Evolutionary conservation across 2,329 filamentous ascomycete species (phyloP), one percentile per base, ranked within the genome.

Genomic region (Beauveria sp.): DNA sequence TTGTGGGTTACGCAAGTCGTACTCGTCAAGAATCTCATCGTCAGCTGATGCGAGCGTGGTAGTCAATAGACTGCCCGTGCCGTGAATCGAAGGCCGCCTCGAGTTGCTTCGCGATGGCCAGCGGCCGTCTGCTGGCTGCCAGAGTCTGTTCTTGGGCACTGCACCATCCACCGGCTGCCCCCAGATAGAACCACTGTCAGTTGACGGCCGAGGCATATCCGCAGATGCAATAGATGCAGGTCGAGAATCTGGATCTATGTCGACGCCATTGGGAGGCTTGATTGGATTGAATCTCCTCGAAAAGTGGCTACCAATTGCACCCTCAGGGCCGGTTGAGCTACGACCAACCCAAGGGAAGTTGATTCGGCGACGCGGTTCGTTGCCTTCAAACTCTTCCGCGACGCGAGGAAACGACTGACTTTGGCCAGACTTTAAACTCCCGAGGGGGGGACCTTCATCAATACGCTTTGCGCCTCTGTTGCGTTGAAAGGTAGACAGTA

Each of bases 11-110:
- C 81, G 71, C 14, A 84, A 69, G 41, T 82, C 84, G 3, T 80
- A 74, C n/a, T 83, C 79, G 59, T 84, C 80, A 24, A 88, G 71
- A 41, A 87, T 86, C 64, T 85, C 84, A 66, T 88, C 85, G 34
- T 88, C 84, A 0, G 84, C 84, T 14, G 83, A 85, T 12, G 84
- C 84, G 20, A 87, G 73, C 1, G 82, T 85, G 3, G 84, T 86
- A 63, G 84, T 81, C 20, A 86, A 71, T 20, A 71, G 82, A 10
- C 81, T 86, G 1, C 89, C 87, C 1, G 89, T 91, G 14, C 89
- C 90, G 63, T 94, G 90, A 8, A 91, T 79, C 1, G 91, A 96
- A 16, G 90, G 90, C 41, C 92, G 84, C 55, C 92, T 84, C 40
- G 92, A 96, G 8, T 88, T 87, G 67, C 85, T 89, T 44, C 89